Base-by-base conservation (phyloP, 306 rosid genomes). In the Cucumis sativus region DNA sequence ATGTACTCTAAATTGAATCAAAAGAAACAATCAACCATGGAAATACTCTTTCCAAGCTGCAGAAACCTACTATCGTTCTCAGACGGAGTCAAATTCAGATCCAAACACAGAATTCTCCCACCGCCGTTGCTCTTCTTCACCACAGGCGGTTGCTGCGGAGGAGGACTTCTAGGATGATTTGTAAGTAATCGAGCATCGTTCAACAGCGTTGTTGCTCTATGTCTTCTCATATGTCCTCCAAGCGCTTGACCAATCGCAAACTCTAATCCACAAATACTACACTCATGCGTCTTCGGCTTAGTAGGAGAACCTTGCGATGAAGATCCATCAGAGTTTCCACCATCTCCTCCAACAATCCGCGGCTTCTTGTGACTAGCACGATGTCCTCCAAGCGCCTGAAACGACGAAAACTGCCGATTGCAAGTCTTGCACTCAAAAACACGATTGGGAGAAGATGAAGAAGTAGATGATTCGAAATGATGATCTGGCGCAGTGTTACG, bases 211-310 rank as follows among this genome's bases (percentile, higher is more conserved):
- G 86, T 70, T 4, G 85, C 75, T 69, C 97, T 87, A 60, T 95
- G 98, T 79, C 98, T 87, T 78, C 98, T 91, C 98, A 95, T 95
- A 80, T 95, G 98, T 3, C 98, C 98, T 0, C 98, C 98, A 67
- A 95, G 83, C 23, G 98, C 98, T 82, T 95, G 98, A 0, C 98
- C 98, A 6, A 95, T 88, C 20, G 97, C 88, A 71, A 95, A 95
- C 77, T 95, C 97, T 56, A 90, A 79, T 11, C 98, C 98, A 78
- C 98, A 95, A 47, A 92, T 41, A 40, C 87, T 89, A 72, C 98
- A 95, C 87, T 95, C 97, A 60, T 95, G 97, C 0, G 97, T 87
- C 74, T 89, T 95, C 13, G 99, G 92, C 71, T 95, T 95, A 20
- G 73, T 76, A 2, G 96, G 88, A 7, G 89, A 85, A 0, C 84